phyloP scores from a whole-genome alignment of 2,329 filamentous ascomycete genomes.

The Penicillium decumbens region DNA sequence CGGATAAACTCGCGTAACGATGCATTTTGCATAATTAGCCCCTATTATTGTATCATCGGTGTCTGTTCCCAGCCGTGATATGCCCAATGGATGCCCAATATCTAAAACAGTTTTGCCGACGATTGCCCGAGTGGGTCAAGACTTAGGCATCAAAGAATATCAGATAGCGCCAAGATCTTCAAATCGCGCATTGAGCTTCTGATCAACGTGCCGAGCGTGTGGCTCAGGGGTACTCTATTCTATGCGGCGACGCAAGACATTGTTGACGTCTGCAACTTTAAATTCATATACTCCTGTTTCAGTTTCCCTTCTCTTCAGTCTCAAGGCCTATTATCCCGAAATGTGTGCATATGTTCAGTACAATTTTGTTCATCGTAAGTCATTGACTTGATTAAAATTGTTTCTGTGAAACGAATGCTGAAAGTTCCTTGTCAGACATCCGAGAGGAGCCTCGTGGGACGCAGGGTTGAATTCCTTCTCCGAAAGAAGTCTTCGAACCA shows the following conservation, averaged over 20 bases:
- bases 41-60: neutral
- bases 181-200: neutral
- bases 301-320: neutral
- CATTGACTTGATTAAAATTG: neutral
- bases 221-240: neutral
- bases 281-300: neutral
- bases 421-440: neutral
- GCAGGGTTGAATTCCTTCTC: neutral
- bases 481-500: neutral
- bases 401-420: neutral
- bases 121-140: neutral
- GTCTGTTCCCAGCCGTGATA: neutral
- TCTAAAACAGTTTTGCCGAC: conserved; percentile 5
- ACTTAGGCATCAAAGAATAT: neutral
- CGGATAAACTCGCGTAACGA: neutral
- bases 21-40: neutral
- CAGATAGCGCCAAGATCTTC: neutral
- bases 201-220: neutral
- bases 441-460: neutral
- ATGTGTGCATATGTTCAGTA: neutral
- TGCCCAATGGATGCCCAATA: conserved; percentile 16
- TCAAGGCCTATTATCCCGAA: neutral
- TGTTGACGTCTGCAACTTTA: neutral
- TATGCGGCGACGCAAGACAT: neutral
- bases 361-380: neutral